phyloP scores from a whole-genome alignment of 2,329 filamentous ascomycete genomes.

The Cercospora zeina region DNA sequence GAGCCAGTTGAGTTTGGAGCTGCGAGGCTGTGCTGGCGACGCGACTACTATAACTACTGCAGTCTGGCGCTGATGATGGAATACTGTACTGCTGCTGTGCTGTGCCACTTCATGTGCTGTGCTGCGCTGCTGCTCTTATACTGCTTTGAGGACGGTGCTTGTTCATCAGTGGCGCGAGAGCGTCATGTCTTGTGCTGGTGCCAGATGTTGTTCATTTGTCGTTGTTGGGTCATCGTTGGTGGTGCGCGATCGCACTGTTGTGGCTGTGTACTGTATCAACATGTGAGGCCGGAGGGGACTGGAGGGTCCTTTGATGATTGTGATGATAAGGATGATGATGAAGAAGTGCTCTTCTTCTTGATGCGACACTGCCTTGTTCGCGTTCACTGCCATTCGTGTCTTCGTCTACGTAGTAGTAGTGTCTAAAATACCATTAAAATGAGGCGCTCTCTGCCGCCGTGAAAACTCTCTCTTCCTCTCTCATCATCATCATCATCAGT shows the following conservation, averaged over 20 bases:
- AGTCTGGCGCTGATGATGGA: too few relatives aligned
- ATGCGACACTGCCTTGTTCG: too few relatives aligned
- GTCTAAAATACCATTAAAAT: too few relatives aligned
- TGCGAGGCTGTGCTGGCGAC: background rate
- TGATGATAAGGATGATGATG: too few relatives aligned
- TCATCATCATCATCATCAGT: background rate
- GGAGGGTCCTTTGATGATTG: background rate
- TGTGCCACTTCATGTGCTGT: constrained; percentile 3
- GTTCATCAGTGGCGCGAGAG: background rate
- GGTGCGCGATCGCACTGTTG: background rate
- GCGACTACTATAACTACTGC: too few relatives aligned
- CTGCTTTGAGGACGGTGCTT: background rate
- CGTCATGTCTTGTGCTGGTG: too few relatives aligned
- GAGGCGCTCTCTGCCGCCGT: too few relatives aligned
- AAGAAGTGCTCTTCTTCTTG: too few relatives aligned
- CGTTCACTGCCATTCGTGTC: too few relatives aligned
- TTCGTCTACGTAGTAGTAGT: too few relatives aligned
- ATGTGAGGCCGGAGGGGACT: background rate
- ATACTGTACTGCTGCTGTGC: background rate
- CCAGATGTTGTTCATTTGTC: background rate
- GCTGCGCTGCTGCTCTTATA: background rate
- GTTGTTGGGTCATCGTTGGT: background rate
- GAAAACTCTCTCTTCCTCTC: too few relatives aligned
- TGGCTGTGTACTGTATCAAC: background rate
- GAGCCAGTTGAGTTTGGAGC: background rate